Base-by-base conservation (phyloP, 345 rosid genomes). In the Eutrema japonicum region DNA sequence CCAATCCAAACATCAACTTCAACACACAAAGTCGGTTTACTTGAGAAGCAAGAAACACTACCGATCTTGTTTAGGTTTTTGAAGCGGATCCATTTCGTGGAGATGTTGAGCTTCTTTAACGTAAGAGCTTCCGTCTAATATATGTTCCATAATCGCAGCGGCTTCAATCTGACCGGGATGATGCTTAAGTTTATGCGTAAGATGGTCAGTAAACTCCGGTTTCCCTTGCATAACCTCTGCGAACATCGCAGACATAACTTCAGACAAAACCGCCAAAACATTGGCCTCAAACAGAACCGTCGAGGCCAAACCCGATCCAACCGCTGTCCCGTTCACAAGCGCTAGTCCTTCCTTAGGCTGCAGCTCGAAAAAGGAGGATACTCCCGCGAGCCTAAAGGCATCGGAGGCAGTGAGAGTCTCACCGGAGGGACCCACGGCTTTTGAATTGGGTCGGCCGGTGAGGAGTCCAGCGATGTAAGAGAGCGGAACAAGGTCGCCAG, bases 261-360 rank as follows among this genome's bases (percentile, higher is more conserved):
- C 90, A 2, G 90, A 79, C 40, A 84, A 53, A 32, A 88, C 66
- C 3, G 81, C 60, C 16, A 88, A 67, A 14, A 87, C 35, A 18
- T 88, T 85, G 0, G 87, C 81, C 8, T 88, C 90, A 18, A 84
- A 88, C 51, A 84, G 78, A 53, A 85, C 88, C 2, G 80, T 78
- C 1, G 92, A 84, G 8, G 92, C 92, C 81, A 89, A 53, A 12
- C 88, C 95, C 4, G 95, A 85, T 18, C 90, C 90, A 33, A 85
- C 95, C 6, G 86, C 90, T 1, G 90, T 89, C 8, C 90, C 88
- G 18, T 89, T 89, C 14, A 87, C 89, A 3, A 89, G 63, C 18
- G 95, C 95, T 10, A 89, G 83, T 0, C 92, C 92, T 79, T 89
- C 95, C 66, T 87, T 89, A 4, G 95, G 89, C 80, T 87, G 92